Percentiles rank a stretch among this genome's conserved stretches.
phyloP scores from a whole-genome alignment of 1,284 basidiomycete genomes.

The Sanguinoderma infundibulare region DNA sequence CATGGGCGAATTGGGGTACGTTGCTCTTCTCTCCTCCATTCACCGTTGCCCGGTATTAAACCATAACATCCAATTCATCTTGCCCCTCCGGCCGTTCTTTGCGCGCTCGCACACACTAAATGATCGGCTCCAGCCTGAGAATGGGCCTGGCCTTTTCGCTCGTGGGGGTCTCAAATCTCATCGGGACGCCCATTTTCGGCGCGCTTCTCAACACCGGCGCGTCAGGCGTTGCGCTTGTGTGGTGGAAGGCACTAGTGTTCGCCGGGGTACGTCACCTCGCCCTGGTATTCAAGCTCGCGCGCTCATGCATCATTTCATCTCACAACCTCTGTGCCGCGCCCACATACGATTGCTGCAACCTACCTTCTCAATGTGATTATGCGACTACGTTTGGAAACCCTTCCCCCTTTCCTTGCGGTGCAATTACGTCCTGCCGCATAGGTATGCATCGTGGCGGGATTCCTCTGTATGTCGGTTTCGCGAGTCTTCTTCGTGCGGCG shows the following conservation, averaged over 20 bases:
- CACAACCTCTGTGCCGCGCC: slow-evolving; percentile 36
- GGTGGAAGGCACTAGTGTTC: slow-evolving; percentile 25
- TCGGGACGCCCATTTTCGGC: slow-evolving; percentile 53
- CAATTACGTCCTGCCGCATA: not conserved
- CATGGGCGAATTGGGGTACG: slow-evolving; percentile 50
- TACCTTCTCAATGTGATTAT: not conserved
- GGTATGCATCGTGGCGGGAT: slow-evolving; percentile 28
- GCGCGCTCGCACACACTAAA: not conserved
- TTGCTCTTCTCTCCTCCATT: slow-evolving; percentile 14
- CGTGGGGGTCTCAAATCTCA: slow-evolving; percentile 49
- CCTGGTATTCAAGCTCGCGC: slow-evolving; percentile 2
- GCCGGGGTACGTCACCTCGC: slow-evolving; percentile 20
- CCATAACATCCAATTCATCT: not conserved
- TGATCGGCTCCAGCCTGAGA: too few relatives aligned
- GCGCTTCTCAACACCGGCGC: slow-evolving; percentile 36
- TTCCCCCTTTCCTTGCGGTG: slow-evolving; percentile 27
- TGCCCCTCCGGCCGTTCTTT: not conserved
- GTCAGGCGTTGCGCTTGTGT: slow-evolving; percentile 12
- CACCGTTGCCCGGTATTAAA: not conserved
- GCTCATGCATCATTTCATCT: not conserved
- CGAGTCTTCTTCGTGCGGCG: slow-evolving; percentile 21
- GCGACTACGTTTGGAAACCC: not conserved
- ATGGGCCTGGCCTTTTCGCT: slow-evolving; percentile 58
- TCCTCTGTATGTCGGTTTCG: slow-evolving; percentile 26
- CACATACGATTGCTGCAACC: slow-evolving; percentile 22